A percentile compares a stretch with the other conserved stretches of the same genome.
These are phyloP conservation scores for Calonectria ilicicola DNA, from an alignment of 2,329 filamentous ascomycete species.

Conservation along the genomic window DNA sequence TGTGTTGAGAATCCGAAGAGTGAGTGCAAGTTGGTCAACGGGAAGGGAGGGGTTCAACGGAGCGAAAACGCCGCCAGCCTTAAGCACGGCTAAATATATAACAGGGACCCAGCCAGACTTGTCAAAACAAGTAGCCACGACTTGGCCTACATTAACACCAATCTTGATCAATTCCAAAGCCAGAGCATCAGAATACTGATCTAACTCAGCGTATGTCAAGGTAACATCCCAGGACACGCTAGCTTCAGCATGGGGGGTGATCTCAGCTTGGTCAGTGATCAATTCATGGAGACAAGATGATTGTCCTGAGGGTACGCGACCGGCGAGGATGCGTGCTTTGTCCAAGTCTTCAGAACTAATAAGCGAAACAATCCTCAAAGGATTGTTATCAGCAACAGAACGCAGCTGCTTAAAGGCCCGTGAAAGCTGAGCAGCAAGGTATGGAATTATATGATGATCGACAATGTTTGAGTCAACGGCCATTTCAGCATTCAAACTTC, in stretches of 20 bases:
- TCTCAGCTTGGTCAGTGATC: not conserved
- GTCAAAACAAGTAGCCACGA: conserved; percentile 18
- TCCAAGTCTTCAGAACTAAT: not conserved
- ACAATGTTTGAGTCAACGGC: not conserved
- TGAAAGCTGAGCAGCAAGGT: not conserved
- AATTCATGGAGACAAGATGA: not conserved
- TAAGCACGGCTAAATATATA: conserved; percentile 22
- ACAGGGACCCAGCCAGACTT: conserved; percentile 27
- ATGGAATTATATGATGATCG: conserved; percentile 7
- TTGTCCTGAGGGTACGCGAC: not conserved
- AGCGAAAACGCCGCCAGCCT: conserved; percentile 15
- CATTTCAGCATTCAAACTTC: not conserved
- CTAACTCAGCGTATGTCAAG: not conserved
- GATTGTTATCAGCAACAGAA: not conserved
- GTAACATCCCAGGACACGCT: not conserved
- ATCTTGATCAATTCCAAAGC: not conserved
- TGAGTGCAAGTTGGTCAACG: not conserved
- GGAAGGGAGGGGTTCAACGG: not conserved
- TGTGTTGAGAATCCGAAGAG: not conserved
- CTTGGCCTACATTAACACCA: conserved; percentile 3
- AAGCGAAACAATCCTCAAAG: not conserved
- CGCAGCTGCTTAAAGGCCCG: conserved; percentile 8
- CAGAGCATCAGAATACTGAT: not conserved
- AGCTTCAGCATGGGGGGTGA: not conserved
- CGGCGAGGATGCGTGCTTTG: not conserved